Conservation (phyloP, 306 rosid genomes). For the Rubus idaeus region DNA sequence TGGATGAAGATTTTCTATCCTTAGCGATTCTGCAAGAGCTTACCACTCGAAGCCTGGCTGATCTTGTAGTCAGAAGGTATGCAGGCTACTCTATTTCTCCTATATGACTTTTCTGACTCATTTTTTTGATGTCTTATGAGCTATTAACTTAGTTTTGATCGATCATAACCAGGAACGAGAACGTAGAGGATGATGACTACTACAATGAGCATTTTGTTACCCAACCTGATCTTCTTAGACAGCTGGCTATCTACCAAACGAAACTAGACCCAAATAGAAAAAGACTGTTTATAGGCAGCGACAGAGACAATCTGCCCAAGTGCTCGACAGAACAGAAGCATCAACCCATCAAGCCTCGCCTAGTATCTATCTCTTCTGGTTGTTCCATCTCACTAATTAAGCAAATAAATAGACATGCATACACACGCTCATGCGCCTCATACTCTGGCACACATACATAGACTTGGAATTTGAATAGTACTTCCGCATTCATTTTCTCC, state of each 20-base stretch:
- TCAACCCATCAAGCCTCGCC: conserved; percentile 37
- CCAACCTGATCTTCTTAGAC: conserved; percentile 54
- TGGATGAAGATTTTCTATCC: conserved; percentile 23
- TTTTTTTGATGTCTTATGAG: conserved; percentile 4
- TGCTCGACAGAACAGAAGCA: conserved; percentile 51
- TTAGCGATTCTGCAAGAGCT: conserved; percentile 38
- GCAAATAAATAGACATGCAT: not conserved
- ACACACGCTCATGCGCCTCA: not conserved
- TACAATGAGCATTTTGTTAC: conserved; percentile 43
- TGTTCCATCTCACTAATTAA: conserved; percentile 21
- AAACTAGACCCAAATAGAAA: conserved; percentile 37
- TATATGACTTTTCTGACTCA: not conserved
- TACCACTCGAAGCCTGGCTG: conserved; percentile 34
- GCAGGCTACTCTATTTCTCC: conserved; percentile 6
- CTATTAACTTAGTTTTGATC: not conserved
- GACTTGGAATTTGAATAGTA: not conserved
- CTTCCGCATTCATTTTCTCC: not conserved
- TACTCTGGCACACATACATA: not conserved
- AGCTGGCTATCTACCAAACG: conserved; percentile 45
- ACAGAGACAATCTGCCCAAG: conserved; percentile 43
- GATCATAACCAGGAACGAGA: conserved; percentile 37
- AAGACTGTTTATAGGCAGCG: conserved; percentile 38
- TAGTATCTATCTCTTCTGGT: conserved; percentile 55
- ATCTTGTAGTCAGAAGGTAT: conserved; percentile 52
- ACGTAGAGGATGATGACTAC: conserved; percentile 33